These are phyloP conservation scores for Trypanosoma lewisi DNA, from an alignment of 208 protist species.

Conservation along the genomic window DNA sequence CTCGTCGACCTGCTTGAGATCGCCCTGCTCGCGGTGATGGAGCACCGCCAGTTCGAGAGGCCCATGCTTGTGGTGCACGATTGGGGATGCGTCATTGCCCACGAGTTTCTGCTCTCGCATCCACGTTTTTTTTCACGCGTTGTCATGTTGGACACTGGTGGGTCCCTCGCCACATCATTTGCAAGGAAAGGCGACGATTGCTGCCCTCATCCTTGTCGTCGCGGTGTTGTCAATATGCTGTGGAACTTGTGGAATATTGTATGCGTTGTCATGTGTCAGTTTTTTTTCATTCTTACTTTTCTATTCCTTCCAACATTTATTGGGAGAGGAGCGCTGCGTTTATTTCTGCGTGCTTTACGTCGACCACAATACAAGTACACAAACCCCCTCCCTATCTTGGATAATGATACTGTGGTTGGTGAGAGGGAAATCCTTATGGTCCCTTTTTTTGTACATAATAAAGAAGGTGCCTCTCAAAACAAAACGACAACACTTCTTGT, in stretches of 20 bases:
- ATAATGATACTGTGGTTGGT: conserved; percentile 16
- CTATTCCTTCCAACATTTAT: conserved; percentile 39
- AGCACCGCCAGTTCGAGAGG: conserved; percentile 33
- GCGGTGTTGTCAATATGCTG: not conserved
- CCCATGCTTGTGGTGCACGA: conserved; percentile 66
- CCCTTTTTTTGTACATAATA: conserved; percentile 1
- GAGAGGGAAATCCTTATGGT: not conserved
- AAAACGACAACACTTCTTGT: not conserved
- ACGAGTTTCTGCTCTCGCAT: conserved; percentile 53
- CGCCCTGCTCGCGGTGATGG: conserved; percentile 70
- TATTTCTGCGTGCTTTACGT: conserved; percentile 22
- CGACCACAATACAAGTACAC: conserved; percentile 49
- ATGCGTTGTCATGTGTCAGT: conserved; percentile 30
- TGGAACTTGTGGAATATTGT: not conserved
- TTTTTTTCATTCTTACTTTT: conserved; percentile 37
- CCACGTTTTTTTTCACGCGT: conserved; percentile 58
- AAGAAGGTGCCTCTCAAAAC: not conserved
- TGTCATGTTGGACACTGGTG: conserved; percentile 56
- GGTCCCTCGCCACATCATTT: conserved; percentile 25
- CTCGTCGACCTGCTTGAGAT: conserved; percentile 66
- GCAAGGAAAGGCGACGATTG: not conserved
- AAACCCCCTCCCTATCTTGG: conserved; percentile 26
- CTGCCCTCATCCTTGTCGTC: not conserved
- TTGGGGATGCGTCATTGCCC: conserved; percentile 58
- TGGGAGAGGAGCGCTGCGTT: conserved; percentile 31